Percentiles rank a stretch among this genome's conserved stretches.
phyloP scores from a whole-genome alignment of 805 yeast species.

The Wickerhamiella bombiphila region DNA sequence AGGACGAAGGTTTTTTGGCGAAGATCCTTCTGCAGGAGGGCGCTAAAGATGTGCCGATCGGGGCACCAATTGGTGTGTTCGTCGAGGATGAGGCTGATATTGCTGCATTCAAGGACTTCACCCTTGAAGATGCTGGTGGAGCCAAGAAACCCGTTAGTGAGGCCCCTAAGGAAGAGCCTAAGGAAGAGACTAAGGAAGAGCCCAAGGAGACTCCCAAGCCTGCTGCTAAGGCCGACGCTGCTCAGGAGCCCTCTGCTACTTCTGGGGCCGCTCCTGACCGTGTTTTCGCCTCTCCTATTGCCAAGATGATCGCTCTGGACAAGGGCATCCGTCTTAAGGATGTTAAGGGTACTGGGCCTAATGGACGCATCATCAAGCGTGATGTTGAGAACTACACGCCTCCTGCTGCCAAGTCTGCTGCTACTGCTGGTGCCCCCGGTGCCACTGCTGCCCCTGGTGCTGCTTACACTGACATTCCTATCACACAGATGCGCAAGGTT shows the following conservation, averaged over 20 bases:
- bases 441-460: constrained; percentile 39
- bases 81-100: constrained; percentile 80
- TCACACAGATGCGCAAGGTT: constrained; percentile 84
- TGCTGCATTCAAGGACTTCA: constrained; percentile 68
- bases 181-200: constrained; percentile 11
- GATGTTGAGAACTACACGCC: constrained; percentile 69
- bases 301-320: constrained; percentile 85
- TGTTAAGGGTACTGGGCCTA: constrained; percentile 86
- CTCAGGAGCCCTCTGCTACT: background rate
- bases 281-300: constrained; percentile 88
- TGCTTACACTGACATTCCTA: constrained; percentile 65
- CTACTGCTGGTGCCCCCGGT: constrained; percentile 23
- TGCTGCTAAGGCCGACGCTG: constrained; percentile 1
- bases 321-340: constrained; percentile 76
- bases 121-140: constrained; percentile 65
- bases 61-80: constrained; percentile 91
- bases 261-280: constrained; percentile 34
- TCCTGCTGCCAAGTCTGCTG: constrained; percentile 26
- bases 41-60: constrained; percentile 80
- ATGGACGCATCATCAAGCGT: constrained; percentile 81
- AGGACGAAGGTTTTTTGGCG: constrained; percentile 47
- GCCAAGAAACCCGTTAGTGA: constrained; percentile 33
- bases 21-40: constrained; percentile 24
- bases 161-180: constrained; percentile 12
- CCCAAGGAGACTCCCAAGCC: constrained; percentile 1